A percentile compares a stretch with the other conserved stretches of the same genome.
Conservation (phyloP, 2,329 filamentous ascomycete species). For the Fusarium lateritium region DNA sequence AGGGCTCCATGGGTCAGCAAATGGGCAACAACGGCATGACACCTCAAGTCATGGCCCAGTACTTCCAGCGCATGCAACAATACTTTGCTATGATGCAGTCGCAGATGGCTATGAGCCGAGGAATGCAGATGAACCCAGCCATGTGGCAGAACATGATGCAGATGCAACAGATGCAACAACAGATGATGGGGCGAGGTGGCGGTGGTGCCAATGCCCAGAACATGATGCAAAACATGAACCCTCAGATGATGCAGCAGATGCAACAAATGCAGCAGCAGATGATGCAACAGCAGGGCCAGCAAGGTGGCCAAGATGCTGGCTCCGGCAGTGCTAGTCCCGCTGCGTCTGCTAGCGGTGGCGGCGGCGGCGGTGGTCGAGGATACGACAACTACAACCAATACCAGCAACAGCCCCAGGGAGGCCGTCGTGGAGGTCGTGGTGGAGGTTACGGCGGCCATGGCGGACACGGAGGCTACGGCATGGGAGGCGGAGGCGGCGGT, state of each 20-base stretch:
- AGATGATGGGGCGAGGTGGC: conserved; percentile 64
- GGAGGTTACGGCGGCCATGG: conserved; percentile 49
- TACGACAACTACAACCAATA: conserved; percentile 55
- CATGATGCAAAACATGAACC: conserved; percentile 62
- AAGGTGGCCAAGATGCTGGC: conserved; percentile 50
- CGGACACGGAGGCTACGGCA: conserved; percentile 53
- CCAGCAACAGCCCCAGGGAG: conserved; percentile 62
- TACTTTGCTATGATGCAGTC: conserved; percentile 97
- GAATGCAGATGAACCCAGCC: conserved; percentile 80
- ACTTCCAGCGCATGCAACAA: conserved; percentile 98
- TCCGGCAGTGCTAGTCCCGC: conserved; percentile 42
- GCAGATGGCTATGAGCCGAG: conserved; percentile 87
- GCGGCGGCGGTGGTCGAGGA: conserved; percentile 46
- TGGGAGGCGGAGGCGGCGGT: conserved; percentile 50
- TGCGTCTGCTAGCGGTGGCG: conserved; percentile 20
- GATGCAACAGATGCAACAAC: conserved; percentile 77
- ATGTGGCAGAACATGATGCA: conserved; percentile 85
- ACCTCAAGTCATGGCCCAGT: conserved; percentile 97
- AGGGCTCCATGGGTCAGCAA: conserved; percentile 58
- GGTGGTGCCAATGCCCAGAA: conserved; percentile 55
- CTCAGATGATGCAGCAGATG: conserved; percentile 73
- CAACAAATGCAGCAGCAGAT: conserved; percentile 62
- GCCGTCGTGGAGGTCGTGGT: conserved; percentile 52
- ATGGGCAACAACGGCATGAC: conserved; percentile 79
- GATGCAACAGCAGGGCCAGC: conserved; percentile 58